Evolutionary conservation across 768 basidiomycete genomes (phyloP).

Genomic region (Leccinum uliginosum): DNA sequence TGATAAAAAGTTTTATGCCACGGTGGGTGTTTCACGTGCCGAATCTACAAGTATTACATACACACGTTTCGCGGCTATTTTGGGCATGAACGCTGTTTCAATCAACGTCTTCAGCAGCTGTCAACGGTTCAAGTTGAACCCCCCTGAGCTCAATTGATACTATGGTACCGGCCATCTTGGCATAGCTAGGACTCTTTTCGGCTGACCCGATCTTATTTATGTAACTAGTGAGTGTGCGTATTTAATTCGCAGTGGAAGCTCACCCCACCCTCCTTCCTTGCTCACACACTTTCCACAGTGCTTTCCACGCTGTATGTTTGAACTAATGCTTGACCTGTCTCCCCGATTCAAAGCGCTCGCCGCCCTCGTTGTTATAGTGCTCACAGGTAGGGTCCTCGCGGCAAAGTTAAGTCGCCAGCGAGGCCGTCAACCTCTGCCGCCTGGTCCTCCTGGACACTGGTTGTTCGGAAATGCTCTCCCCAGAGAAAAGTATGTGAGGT

Average conservation of each 20-base stretch:
- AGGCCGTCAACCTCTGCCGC: constrained; percentile 23
- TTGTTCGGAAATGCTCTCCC: constrained; percentile 30
- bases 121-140: background rate
- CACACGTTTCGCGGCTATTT: background rate
- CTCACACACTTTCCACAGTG: background rate
- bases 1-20: background rate
- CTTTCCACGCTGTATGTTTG: constrained; percentile 6
- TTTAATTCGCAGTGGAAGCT: background rate
- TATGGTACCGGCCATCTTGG: too few species aligned
- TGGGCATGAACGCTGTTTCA: background rate
- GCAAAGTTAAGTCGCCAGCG: constrained; percentile 6
- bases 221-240: background rate
- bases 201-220: constrained; percentile 7
- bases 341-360: constrained; percentile 17
- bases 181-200: background rate
- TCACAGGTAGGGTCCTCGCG: constrained; percentile 11
- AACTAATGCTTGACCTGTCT: background rate
- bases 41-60: too few species aligned
- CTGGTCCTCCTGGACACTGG: constrained; percentile 32
- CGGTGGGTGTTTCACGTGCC: background rate
- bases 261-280: background rate
- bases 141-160: background rate
- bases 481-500: constrained; percentile 20
- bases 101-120: background rate
- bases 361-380: constrained; percentile 13